These are phyloP conservation scores for Monilinia fructigena DNA, from an alignment of 2,329 filamentous ascomycete genomes.

Conservation along the genomic window DNA sequence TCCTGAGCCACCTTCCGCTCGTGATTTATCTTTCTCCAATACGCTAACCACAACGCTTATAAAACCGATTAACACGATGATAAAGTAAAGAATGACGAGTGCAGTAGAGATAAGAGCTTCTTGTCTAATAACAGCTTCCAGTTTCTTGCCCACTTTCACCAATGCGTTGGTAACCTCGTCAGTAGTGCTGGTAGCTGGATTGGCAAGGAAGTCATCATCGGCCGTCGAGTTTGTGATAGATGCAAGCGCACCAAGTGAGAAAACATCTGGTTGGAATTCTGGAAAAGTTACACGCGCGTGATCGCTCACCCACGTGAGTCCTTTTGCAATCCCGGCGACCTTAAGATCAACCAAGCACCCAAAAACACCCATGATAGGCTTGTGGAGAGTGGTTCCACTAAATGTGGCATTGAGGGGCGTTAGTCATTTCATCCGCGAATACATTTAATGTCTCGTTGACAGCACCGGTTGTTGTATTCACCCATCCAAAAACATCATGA, in stretches of 20 bases:
- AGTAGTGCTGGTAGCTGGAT: slow-evolving; percentile 67
- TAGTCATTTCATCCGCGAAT: slow-evolving; percentile 75
- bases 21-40: slow-evolving; percentile 56
- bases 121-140: slow-evolving; percentile 66
- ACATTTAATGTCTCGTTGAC: slow-evolving; percentile 82
- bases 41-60: slow-evolving; percentile 63
- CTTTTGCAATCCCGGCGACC: slow-evolving; percentile 78
- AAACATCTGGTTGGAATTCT: slow-evolving; percentile 72
- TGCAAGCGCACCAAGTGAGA: slow-evolving; percentile 72
- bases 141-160: slow-evolving; percentile 62
- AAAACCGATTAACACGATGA: slow-evolving; percentile 74
- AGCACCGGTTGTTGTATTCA: slow-evolving; percentile 76
- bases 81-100: slow-evolving; percentile 73
- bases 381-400: slow-evolving; percentile 75
- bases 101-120: slow-evolving; percentile 78
- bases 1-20: slow-evolving; percentile 56
- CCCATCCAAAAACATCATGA: slow-evolving; percentile 79
- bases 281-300: slow-evolving; percentile 83
- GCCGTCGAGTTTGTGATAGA: slow-evolving; percentile 58
- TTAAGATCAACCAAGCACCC: slow-evolving; percentile 88
- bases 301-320: slow-evolving; percentile 90
- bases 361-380: slow-evolving; percentile 75
- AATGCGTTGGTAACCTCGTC: slow-evolving; percentile 82
- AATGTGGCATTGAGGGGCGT: slow-evolving; percentile 74
- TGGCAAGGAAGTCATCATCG: slow-evolving; percentile 72